Percentiles rank a stretch among this genome's conserved stretches.
Conservation (phyloP, 768 basidiomycete genomes). For the Dacryopinax primogenitus region DNA sequence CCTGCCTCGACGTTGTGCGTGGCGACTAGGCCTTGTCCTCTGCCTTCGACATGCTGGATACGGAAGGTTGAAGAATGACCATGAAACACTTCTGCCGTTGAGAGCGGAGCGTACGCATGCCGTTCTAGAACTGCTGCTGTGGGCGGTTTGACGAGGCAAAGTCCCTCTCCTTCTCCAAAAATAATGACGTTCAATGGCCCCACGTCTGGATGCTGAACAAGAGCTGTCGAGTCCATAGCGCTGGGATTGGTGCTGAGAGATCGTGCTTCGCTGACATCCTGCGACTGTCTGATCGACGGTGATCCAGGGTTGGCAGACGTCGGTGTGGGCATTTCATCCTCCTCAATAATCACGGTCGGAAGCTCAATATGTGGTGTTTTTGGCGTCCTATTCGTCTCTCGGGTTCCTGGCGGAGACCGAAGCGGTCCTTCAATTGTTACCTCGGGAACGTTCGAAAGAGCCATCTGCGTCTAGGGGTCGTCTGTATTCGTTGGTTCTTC, state of each 20-base stretch:
- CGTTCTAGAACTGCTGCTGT: not conserved
- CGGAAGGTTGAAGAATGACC: not conserved
- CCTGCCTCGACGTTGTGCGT: not conserved
- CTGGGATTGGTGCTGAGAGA: not conserved
- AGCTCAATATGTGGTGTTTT: not conserved
- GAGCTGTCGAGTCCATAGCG: not conserved
- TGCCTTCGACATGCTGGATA: not conserved
- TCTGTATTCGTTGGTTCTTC: not conserved
- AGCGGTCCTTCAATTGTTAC: not conserved
- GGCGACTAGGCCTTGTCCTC: slow-evolving; percentile 6
- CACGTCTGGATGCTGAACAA: not conserved
- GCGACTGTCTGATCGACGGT: not conserved
- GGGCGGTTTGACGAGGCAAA: not conserved
- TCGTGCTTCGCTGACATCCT: not conserved
- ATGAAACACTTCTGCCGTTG: not conserved
- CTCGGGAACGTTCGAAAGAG: not conserved
- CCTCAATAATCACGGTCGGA: not conserved
- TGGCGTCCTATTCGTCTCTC: not conserved
- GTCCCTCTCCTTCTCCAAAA: not conserved
- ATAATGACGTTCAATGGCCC: not conserved
- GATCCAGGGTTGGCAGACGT: not conserved
- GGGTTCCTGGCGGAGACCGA: not conserved
- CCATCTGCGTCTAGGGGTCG: not conserved
- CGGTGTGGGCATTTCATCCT: not conserved
- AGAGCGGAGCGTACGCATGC: not conserved